These are phyloP conservation scores for Phytophthora agathidicida DNA, from an alignment of 352 stramenopile species.

Conservation along the genomic window DNA sequence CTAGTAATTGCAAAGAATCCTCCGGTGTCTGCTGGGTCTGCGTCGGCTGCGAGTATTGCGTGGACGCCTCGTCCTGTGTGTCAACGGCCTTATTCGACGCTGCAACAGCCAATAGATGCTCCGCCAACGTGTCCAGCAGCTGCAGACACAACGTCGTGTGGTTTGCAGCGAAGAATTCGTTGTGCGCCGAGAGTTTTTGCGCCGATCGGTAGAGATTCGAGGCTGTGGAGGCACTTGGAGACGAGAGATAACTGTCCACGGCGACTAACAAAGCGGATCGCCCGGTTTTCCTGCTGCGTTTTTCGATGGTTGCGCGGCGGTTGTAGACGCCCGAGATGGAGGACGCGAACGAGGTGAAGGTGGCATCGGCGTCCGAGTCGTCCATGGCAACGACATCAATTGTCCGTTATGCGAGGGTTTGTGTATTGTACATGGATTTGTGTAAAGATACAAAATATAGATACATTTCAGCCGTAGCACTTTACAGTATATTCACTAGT, in stretches of 20 bases:
- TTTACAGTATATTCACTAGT: no score
- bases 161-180: constrained; percentile 50
- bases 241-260: constrained; percentile 44
- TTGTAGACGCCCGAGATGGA: constrained; percentile 16
- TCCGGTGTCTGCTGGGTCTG: constrained; percentile 32
- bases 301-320: constrained; percentile 18
- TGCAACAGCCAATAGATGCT: constrained; percentile 47
- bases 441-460: no score
- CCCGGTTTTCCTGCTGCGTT: constrained; percentile 21
- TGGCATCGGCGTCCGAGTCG: constrained; percentile 44
- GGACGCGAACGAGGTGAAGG: constrained; percentile 43
- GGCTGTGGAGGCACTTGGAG: constrained; percentile 37
- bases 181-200: constrained; percentile 44
- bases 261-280: constrained; percentile 43
- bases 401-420: no score
- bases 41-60: constrained; percentile 38
- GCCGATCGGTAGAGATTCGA: constrained; percentile 50
- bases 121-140: constrained; percentile 64
- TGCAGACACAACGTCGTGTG: constrained; percentile 52
- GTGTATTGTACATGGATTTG: no score
- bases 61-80: constrained; percentile 9
- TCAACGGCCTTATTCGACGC: constrained; percentile 5
- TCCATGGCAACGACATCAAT: no score
- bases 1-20: constrained; percentile 54
- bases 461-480: no score